Conservation (phyloP, 2,329 filamentous ascomycete genomes). For the Pestalotiopsis sp. region DNA sequence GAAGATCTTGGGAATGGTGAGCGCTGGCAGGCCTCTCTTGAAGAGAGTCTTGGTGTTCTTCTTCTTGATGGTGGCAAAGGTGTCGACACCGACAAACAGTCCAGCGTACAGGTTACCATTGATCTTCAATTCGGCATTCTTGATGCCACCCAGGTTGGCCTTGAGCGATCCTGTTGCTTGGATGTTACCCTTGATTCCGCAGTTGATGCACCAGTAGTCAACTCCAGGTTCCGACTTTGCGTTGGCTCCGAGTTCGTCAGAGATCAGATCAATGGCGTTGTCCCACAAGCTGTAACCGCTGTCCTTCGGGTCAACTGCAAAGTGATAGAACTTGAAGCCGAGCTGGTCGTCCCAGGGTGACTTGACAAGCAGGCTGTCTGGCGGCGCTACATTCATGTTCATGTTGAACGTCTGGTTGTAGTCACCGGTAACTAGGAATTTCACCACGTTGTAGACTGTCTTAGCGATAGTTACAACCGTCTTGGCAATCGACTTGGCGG, state of each 20-base stretch:
- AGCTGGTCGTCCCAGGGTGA: conserved; percentile 1
- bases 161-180: not conserved
- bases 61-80: conserved; percentile 2
- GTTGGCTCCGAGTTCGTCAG: not conserved
- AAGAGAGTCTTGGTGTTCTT: not conserved
- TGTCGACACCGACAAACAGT: not conserved
- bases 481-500: not conserved
- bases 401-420: conserved; percentile 6
- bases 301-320: not conserved
- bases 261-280: not conserved
- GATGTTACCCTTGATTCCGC: conserved; percentile 4
- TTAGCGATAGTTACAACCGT: not conserved
- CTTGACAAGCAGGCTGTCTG: not conserved
- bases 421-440: not conserved
- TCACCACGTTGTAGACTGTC: not conserved
- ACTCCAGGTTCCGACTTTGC: not conserved
- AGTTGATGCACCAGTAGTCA: conserved; percentile 4
- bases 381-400: not conserved
- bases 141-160: conserved; percentile 1
- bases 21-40: not conserved
- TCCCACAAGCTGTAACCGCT: conserved; percentile 1
- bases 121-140: conserved; percentile 2
- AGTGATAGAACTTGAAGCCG: conserved; percentile 5
- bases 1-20: not conserved
- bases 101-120: not conserved